Evolutionary conservation across 2,329 filamentous ascomycete species (phyloP).

Genomic region (Aaosphaeria pasadenensis): DNA sequence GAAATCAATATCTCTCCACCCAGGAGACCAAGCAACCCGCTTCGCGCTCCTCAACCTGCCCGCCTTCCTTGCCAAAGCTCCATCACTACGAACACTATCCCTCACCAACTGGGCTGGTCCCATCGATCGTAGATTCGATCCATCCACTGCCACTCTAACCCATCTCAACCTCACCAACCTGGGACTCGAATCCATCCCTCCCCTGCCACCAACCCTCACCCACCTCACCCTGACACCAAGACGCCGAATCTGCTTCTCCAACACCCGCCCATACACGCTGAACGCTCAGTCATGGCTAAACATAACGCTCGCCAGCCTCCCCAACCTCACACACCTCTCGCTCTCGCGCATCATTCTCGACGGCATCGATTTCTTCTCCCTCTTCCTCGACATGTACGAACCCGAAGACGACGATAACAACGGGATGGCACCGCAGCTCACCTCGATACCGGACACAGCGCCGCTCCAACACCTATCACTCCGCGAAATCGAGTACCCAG

Average conservation of each 20-base stretch:
- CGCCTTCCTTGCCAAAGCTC: conserved; percentile 9
- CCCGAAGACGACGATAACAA: not conserved
- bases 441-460: no score
- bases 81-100: conserved; percentile 11
- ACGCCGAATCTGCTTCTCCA: not conserved
- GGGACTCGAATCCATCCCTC: not conserved
- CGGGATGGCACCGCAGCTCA: not conserved
- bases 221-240: not conserved
- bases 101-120: conserved; percentile 9
- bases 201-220: conserved; percentile 1
- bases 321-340: not conserved
- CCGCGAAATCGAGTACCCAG: not conserved
- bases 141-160: not conserved
- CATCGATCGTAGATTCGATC: not conserved
- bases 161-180: conserved; percentile 1
- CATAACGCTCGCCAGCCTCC: not conserved
- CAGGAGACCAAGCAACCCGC: no score
- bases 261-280: not conserved
- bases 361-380: not conserved
- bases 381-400: not conserved
- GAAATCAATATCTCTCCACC: no score
- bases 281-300: not conserved
- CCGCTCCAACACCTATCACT: not conserved
- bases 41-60: no score
- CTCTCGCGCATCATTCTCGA: not conserved